Evolutionary conservation across 108 stramenopile species (phyloP), one percentile per base, ranked within the genome.

Genomic region (Cylindrotheca closterium): DNA sequence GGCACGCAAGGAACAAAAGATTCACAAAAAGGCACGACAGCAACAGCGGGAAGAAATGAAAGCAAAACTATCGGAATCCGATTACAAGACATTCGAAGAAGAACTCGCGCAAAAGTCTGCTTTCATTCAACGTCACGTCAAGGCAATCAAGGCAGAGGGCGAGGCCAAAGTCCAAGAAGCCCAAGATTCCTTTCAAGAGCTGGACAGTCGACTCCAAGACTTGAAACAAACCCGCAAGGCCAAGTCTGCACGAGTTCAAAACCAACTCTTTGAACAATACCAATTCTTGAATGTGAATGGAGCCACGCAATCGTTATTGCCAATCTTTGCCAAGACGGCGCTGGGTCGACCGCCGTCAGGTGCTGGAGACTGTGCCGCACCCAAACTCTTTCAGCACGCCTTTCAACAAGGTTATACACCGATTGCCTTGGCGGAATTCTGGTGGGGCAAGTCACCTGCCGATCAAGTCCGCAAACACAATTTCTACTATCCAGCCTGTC

Each of bases 401-500:
- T 68, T 60, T 52, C 22, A 26, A 0, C 59, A 49, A 21, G 67
- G 67, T n/a, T 60, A 58, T 27, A 24, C 19, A 12, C 67, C 67
- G 18, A 48, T 68, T 21, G 67, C 67, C 12, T 0, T 68, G 26
- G 67, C 67, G 8, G 67, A 68, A 51, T 68, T 68, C 30, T 68
- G 67, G 67, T 68, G 58, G 58, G 67, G 67, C 1, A 26, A 59
- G 5, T 68, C 67, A 0, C 67, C 67, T 1, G 30, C 8, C 27
- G 28, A 17, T 12, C 58, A 60, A 25, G 29, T 59, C 2, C 58
- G 67, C 4, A 68, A 59, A 12, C 67, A 68, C 47, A 59, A 59
- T 5, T 60, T 60, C 48, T 68, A 60, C 19, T 68, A 68, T 50
- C 67, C 67, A 7, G 59, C 58, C 18, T 68, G 67, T 60, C 67